Conservation (phyloP, 1,284 basidiomycete species). For the Cryptococcus sp. region DNA sequence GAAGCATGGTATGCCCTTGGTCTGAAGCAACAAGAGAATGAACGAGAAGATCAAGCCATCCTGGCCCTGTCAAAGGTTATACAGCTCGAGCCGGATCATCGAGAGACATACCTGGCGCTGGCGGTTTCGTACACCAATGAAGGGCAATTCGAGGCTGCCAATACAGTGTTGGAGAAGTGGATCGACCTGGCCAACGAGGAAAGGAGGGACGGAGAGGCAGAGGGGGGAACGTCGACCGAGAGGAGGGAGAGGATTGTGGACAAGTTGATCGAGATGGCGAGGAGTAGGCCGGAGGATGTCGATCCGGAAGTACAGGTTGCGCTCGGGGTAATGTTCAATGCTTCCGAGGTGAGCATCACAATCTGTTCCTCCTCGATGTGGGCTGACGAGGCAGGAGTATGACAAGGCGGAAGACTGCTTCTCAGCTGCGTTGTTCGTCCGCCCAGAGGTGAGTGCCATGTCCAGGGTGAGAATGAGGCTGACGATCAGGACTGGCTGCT, state of each 20-base stretch:
- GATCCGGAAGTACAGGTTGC: slow-evolving; percentile 96
- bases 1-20: slow-evolving; percentile 86
- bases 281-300: slow-evolving; percentile 52
- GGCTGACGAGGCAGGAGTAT: slow-evolving; percentile 61
- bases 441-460: slow-evolving; percentile 65
- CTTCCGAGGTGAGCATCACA: slow-evolving; percentile 63
- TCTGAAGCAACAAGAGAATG: slow-evolving; percentile 97
- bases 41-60: slow-evolving; percentile 86
- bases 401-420: slow-evolving; percentile 92
- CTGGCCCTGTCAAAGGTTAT: slow-evolving; percentile 76
- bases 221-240: slow-evolving; percentile 5
- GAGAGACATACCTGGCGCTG: slow-evolving; percentile 84
- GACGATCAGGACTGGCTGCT: slow-evolving; percentile 77
- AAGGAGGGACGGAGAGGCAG: slow-evolving; percentile 1
- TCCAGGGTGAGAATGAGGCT: neutral
- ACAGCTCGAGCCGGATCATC: slow-evolving; percentile 68
- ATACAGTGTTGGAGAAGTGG: slow-evolving; percentile 79
- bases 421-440: slow-evolving; percentile 73
- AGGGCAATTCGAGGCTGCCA: slow-evolving; percentile 64
- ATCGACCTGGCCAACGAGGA: slow-evolving; percentile 43
- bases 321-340: slow-evolving; percentile 86
- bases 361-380: neutral
- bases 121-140: slow-evolving; percentile 93
- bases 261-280: slow-evolving; percentile 46
- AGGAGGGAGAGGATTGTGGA: slow-evolving; percentile 32